These are phyloP conservation scores for Porphyridium purpureum DNA, from an alignment of 23 red algal genomes.

Conservation along the genomic window DNA sequence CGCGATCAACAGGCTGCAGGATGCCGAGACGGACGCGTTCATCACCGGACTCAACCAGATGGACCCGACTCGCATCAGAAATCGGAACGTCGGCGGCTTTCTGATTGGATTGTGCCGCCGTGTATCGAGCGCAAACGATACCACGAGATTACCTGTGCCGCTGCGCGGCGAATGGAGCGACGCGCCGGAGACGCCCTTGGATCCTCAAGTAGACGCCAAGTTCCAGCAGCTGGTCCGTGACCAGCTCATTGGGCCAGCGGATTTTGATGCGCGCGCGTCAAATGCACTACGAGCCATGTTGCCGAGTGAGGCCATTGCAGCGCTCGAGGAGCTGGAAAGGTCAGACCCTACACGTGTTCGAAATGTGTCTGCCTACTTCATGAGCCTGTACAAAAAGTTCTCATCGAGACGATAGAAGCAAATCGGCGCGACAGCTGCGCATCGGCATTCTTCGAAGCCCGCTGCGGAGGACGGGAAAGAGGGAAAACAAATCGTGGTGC, in stretches of 20 bases:
- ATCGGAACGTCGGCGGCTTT: no score
- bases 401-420: no score
- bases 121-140: neutral
- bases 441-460: no score
- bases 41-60: no score
- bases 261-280: slow-evolving; percentile 37
- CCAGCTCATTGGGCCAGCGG: slow-evolving; percentile 12
- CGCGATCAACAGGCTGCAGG: no score
- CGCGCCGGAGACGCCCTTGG: no score
- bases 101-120: neutral
- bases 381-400: slow-evolving; percentile 62
- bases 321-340: slow-evolving; percentile 35
- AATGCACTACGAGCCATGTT: slow-evolving; percentile 34
- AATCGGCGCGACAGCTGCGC: no score
- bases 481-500: no score
- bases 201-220: slow-evolving; percentile 7
- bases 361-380: slow-evolving; percentile 56
- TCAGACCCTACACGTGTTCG: slow-evolving; percentile 45
- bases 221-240: slow-evolving; percentile 25
- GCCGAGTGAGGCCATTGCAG: slow-evolving; percentile 31
- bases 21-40: no score
- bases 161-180: no score
- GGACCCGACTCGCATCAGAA: no score
- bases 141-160: neutral
- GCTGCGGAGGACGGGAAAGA: no score